Percentiles rank a stretch among this genome's conserved stretches.
phyloP scores from a whole-genome alignment of 2,329 filamentous ascomycete genomes.

The Fusarium sp. region DNA sequence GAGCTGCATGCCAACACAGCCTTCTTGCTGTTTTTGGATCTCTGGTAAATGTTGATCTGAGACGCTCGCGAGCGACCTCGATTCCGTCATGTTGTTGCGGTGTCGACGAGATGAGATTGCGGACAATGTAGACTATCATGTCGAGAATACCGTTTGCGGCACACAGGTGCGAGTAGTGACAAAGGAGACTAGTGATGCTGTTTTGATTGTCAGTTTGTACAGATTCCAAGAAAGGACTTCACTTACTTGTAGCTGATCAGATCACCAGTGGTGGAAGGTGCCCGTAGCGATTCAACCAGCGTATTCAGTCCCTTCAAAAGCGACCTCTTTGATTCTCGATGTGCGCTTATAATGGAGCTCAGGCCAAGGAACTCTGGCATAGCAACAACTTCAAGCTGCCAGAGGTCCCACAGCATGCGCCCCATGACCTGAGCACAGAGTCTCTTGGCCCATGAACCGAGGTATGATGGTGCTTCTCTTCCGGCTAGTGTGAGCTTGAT shows the following conservation, averaged over 20 bases:
- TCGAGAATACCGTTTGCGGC: neutral
- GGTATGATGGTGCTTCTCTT: neutral
- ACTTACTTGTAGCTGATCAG: slow-evolving; percentile 9
- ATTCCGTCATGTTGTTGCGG: neutral
- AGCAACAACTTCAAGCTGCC: neutral
- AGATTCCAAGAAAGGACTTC: rapidly evolving
- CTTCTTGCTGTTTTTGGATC: neutral
- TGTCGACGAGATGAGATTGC: neutral
- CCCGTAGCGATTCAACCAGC: neutral
- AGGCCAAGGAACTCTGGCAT: neutral
- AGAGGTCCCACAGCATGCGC: slow-evolving; percentile 5
- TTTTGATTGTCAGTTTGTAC: rapidly evolving
- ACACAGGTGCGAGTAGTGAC: slow-evolving; percentile 5
- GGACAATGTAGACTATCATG: neutral
- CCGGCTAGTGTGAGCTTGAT: neutral
- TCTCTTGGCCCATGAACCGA: neutral
- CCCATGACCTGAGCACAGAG: slow-evolving; percentile 1
- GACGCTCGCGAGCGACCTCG: neutral
- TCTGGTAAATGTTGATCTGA: neutral
- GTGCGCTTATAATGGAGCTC: neutral
- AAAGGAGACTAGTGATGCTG: slow-evolving; percentile 1
- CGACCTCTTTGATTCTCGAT: neutral
- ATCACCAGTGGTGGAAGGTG: neutral
- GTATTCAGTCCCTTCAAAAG: neutral
- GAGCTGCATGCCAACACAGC: neutral